Evolutionary conservation across 2,329 filamentous ascomycete species (phyloP), one percentile per base, ranked within the genome.

Genomic region (Huntiella moniliformis): DNA sequence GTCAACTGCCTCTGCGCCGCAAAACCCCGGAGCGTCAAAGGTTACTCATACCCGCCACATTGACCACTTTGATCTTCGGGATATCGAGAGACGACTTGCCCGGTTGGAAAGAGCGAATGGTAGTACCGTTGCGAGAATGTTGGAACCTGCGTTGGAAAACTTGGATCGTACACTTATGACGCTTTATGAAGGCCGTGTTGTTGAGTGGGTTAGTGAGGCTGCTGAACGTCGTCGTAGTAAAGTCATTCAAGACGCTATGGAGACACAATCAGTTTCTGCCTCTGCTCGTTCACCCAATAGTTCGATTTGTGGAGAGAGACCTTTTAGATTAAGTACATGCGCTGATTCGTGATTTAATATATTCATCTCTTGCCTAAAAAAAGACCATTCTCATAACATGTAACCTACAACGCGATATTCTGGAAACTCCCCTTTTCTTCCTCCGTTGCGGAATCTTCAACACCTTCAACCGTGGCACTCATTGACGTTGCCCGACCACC

Each of bases 41-140:
- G 18, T 39, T 5, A 38, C 35, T 8, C 35, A 45, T 16, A 38
- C 43, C 5, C n/a, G 35, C 4, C 43, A 45, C 28, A 37, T 32
- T 4, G 46, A 46, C 15, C 28, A 40, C 48, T 57, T 61, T 15
- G 65, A 62, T 5, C 55, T 67, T 12, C 60, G 59, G 17, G 68
- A 72, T 35, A 64, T 70, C 56, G 67, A 70, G 51, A 59, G 59
- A 8, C 63, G 68, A 1, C 54, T 71, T 10, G 60, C 62, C 5
- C 58, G 60, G 12, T 58, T 71, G 1, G 68, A 72, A 55, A 58
- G 60, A 12, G 65, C 67, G 42, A 39, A 42, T 18, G 63, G 65
- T 36, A 66, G 70, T 35, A 55, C 64, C 3, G 65, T 65, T 62
- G 54, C 66, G 37, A 57, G 61, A 11, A 62, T 66, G 2, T 54